Base-by-base conservation (phyloP, 495 filamentous ascomycete species). In the Cudoniella acicularis region DNA sequence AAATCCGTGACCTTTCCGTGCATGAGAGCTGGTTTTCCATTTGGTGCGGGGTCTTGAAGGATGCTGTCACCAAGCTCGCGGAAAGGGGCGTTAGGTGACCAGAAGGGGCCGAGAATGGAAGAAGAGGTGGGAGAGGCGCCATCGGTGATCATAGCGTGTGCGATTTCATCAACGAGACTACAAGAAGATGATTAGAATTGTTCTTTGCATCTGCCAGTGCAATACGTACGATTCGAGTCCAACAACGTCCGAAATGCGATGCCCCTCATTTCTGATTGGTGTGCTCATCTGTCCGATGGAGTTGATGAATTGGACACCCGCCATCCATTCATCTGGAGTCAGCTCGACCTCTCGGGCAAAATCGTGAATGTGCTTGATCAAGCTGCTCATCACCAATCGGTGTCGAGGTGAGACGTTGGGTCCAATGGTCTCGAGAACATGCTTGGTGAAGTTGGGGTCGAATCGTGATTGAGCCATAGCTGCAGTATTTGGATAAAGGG, bases 31-130 rank as follows among this genome's bases (percentile, higher is more conserved):
- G 27, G 52, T 10, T 61, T 22, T 30, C 45, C 77, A 62, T 82
- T 72, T 45, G 78, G 77, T 23, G 83, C 77, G 59, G 81, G 72
- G 73, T 87, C 73, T 70, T 89, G 84, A 69, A 90, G 86, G 75
- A 91, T 88, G 73, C 69, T 79, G 64, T 77, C 83, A 61, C 87
- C 88, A 62, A 84, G 80, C 48, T 82, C 75, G 27, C 87, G 86
- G 84, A 89, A 91, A 40, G 88, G 88, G 13, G 88, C 87, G 65
- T 89, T 83, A 70, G 88, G 88, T 10, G 84, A 88, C 88, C 88
- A 92, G 83, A 92, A 92, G 70, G 89, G 89, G 48, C 88, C 89
- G 43, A 93, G 85, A 69, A 92, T 91, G 56, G 88, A 84, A 61
- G 87, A 89, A 47, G 88, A 90, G 59, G 89, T 93, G 51, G 89